Evolutionary conservation across 192 early-diverging fungal genomes (phyloP).

Genomic region (Funneliformis mosseae): DNA sequence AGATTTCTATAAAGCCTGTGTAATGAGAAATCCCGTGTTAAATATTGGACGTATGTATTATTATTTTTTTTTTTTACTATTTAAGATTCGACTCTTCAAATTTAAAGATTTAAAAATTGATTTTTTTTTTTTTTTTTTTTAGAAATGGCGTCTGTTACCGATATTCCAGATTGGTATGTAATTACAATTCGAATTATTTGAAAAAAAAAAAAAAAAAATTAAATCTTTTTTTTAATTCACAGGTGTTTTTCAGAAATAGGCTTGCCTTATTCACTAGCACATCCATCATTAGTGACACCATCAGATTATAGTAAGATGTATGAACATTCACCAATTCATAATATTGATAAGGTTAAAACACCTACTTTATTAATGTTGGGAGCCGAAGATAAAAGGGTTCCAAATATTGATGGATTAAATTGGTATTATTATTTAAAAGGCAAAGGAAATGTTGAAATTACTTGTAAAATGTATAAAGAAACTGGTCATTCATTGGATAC

Average conservation of each 20-base stretch:
- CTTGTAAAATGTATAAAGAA: conserved; percentile 57
- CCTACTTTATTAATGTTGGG: conserved; percentile 73
- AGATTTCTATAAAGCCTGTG: conserved; percentile 63
- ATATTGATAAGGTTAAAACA: conserved; percentile 56
- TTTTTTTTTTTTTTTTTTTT: background rate
- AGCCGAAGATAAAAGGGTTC: conserved; percentile 69
- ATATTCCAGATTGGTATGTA: conserved; percentile 27
- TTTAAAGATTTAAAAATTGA: no score
- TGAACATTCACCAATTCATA: conserved; percentile 58
- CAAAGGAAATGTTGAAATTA: conserved; percentile 27
- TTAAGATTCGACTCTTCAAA: background rate
- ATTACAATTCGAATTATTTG: background rate
- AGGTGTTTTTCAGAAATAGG: conserved; percentile 77
- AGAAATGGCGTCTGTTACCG: conserved; percentile 14
- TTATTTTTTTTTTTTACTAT: background rate
- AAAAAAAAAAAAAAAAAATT: conserved; percentile 47
- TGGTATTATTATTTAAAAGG: conserved; percentile 43
- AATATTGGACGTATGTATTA: conserved; percentile 49
- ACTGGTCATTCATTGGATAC: conserved; percentile 64
- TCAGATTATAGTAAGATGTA: conserved; percentile 61
- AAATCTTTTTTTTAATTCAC: conserved; percentile 68
- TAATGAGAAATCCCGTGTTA: conserved; percentile 77
- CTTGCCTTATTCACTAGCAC: conserved; percentile 50
- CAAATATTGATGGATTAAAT: conserved; percentile 61
- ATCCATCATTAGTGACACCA: conserved; percentile 57